Percentiles rank a stretch among this genome's conserved stretches.
These are phyloP conservation scores for Blakeslea trispora DNA, from an alignment of 371 early-diverging fungal genomes.

Conservation along the genomic window DNA sequence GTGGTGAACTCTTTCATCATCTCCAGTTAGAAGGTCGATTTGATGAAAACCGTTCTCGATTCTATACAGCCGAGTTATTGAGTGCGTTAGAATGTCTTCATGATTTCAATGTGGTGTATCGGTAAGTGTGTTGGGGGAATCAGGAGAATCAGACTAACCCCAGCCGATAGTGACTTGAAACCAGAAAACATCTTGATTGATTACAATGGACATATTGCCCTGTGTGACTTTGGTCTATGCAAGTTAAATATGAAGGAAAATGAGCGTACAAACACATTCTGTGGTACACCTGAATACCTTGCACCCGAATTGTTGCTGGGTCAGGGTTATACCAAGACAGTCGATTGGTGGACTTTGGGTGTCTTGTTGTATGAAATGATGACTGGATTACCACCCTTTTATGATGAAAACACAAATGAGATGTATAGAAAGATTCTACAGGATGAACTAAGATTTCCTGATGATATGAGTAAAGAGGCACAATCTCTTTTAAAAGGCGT, in stretches of 20 bases:
- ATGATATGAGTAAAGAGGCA: slow-evolving; percentile 78
- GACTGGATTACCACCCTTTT: slow-evolving; percentile 89
- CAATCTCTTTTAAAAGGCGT: slow-evolving; percentile 74
- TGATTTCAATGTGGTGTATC: slow-evolving; percentile 54
- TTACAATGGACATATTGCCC: slow-evolving; percentile 90
- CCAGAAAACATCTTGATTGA: slow-evolving; percentile 91
- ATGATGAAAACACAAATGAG: slow-evolving; percentile 63
- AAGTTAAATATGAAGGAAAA: slow-evolving; percentile 81
- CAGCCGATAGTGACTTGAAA: slow-evolving; percentile 96
- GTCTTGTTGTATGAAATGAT: slow-evolving; percentile 95
- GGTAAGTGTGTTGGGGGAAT: slow-evolving; percentile 35
- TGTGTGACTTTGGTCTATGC: slow-evolving; percentile 99
- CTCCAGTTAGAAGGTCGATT: slow-evolving; percentile 66
- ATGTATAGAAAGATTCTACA: slow-evolving; percentile 88
- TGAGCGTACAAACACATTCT: slow-evolving; percentile 86
- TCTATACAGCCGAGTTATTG: slow-evolving; percentile 75
- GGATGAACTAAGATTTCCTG: slow-evolving; percentile 85
- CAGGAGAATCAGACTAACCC: slow-evolving; percentile 27
- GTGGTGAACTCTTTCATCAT: slow-evolving; percentile 90
- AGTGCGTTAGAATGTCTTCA: slow-evolving; percentile 76
- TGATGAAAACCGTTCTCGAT: slow-evolving; percentile 61
- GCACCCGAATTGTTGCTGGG: slow-evolving; percentile 97
- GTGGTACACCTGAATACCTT: slow-evolving; percentile 96
- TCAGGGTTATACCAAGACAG: slow-evolving; percentile 93
- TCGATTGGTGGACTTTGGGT: slow-evolving; percentile 99